These are phyloP conservation scores for Quercus robur DNA, from an alignment of 306 rosid genomes.

Conservation along the genomic window DNA sequence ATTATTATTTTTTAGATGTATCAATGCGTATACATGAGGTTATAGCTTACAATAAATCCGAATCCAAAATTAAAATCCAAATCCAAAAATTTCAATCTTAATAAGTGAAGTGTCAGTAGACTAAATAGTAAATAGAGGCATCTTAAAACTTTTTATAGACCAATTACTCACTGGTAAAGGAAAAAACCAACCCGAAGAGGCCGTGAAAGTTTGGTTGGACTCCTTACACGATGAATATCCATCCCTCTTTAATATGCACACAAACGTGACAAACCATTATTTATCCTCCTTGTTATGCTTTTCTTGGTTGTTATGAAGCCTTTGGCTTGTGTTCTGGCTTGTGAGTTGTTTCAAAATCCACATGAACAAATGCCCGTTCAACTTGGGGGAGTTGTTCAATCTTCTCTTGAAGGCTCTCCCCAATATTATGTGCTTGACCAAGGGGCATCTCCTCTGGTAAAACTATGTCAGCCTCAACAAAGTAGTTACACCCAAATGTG, in stretches of 20 bases:
- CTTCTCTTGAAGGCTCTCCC: constrained; percentile 86
- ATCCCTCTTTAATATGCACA: not conserved
- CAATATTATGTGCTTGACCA: constrained; percentile 71
- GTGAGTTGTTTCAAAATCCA: constrained; percentile 76
- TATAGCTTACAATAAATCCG: too few relatives aligned
- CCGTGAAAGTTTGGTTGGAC: too few relatives aligned
- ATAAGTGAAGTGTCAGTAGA: too few relatives aligned
- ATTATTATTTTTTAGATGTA: too few relatives aligned
- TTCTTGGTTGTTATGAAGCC: not conserved
- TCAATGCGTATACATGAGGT: too few relatives aligned
- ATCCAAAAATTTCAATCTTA: too few relatives aligned
- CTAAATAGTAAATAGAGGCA: too few relatives aligned
- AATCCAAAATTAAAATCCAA: too few relatives aligned
- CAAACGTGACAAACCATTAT: not conserved
- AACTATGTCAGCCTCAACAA: constrained; percentile 84
- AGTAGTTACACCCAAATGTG: constrained; percentile 73
- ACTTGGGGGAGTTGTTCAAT: constrained; percentile 73
- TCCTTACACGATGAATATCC: too few relatives aligned
- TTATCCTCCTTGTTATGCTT: not conserved
- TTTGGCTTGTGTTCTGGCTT: constrained; percentile 69
- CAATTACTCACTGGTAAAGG: too few relatives aligned
- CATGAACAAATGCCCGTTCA: constrained; percentile 91
- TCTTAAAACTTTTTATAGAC: too few relatives aligned
- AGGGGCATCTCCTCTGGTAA: constrained; percentile 63
- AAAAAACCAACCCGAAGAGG: too few relatives aligned